phyloP scores from a whole-genome alignment of 2,329 filamentous ascomycete species.

The Periconia digitata region DNA sequence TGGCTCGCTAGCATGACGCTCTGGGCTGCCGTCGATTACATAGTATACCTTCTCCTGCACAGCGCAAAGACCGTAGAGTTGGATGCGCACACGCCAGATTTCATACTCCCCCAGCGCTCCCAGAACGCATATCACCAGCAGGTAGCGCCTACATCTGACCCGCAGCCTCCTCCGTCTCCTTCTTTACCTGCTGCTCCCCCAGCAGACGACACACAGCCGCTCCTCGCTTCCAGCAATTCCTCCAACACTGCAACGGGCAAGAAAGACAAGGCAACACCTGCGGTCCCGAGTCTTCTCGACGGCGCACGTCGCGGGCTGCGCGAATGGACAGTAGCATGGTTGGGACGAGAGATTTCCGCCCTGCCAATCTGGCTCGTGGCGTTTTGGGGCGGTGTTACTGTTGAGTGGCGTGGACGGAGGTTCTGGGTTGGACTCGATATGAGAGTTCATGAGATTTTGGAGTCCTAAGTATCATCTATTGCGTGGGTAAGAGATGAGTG shows the following conservation, averaged over 20 bases:
- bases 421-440: slow-evolving; percentile 86
- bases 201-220: slow-evolving; percentile 20
- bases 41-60: slow-evolving; percentile 73
- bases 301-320: slow-evolving; percentile 58
- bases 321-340: slow-evolving; percentile 80
- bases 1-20: slow-evolving; percentile 66
- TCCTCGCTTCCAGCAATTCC: slow-evolving; percentile 11
- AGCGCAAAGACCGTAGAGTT: slow-evolving; percentile 69
- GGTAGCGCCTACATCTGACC: too few relatives aligned
- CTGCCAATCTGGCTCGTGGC: slow-evolving; percentile 90
- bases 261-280: slow-evolving; percentile 1
- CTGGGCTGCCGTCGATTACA: slow-evolving; percentile 79
- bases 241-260: slow-evolving; percentile 1
- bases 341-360: slow-evolving; percentile 79
- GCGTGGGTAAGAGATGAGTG: background rate
- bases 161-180: background rate
- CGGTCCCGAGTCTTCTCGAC: slow-evolving; percentile 20
- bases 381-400: slow-evolving; percentile 81
- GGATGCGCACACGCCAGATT: slow-evolving; percentile 72
- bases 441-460: slow-evolving; percentile 66
- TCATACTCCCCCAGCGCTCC: slow-evolving; percentile 57
- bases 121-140: slow-evolving; percentile 34
- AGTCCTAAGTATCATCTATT: slow-evolving; percentile 2
- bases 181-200: background rate
- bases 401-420: slow-evolving; percentile 80